Conservation (phyloP, 2,329 filamentous ascomycete genomes). For the Hypoxylon sp. region DNA sequence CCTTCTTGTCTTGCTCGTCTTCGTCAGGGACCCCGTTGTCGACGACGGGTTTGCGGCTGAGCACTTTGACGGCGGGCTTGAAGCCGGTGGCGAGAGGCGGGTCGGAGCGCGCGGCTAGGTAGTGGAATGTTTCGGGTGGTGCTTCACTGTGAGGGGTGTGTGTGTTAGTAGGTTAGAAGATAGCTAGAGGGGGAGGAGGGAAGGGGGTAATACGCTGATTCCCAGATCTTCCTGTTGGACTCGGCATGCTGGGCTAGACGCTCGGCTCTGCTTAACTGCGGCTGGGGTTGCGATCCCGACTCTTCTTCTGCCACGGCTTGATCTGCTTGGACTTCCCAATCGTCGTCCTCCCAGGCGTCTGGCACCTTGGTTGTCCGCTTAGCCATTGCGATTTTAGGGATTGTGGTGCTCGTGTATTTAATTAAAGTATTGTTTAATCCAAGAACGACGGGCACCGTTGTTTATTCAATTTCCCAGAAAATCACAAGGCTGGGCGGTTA, state of each 20-base stretch:
- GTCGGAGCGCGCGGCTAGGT: constrained; percentile 70
- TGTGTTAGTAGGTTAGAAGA: constrained; percentile 15
- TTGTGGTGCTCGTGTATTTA: constrained; percentile 3
- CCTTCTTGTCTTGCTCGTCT: constrained; percentile 75
- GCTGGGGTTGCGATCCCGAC: constrained; percentile 55
- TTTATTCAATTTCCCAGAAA: constrained; percentile 2
- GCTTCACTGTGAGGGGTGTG: constrained; percentile 72
- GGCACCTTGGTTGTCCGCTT: constrained; percentile 68
- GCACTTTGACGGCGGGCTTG: constrained; percentile 86
- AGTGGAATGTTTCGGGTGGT: constrained; percentile 76
- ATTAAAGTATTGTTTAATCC: constrained; percentile 1
- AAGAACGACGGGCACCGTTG: constrained; percentile 1
- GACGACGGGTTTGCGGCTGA: constrained; percentile 83
- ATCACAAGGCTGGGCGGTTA: constrained; percentile 1
- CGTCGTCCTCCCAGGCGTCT: constrained; percentile 88
- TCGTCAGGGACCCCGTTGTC: constrained; percentile 67
- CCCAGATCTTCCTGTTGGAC: constrained; percentile 88
- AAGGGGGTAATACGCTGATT: constrained; percentile 78
- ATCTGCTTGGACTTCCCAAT: constrained; percentile 88
- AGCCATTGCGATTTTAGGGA: constrained; percentile 55
- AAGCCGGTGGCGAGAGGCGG: constrained; percentile 72
- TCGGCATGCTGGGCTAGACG: constrained; percentile 85
- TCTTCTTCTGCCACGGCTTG: constrained; percentile 58
- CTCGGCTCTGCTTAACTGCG: constrained; percentile 78
- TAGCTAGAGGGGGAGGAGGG: not conserved